Evolutionary conservation across 1,139 yeast species (phyloP), one percentile per base, ranked within the genome.

Genomic region (Williopsis jadinii): DNA sequence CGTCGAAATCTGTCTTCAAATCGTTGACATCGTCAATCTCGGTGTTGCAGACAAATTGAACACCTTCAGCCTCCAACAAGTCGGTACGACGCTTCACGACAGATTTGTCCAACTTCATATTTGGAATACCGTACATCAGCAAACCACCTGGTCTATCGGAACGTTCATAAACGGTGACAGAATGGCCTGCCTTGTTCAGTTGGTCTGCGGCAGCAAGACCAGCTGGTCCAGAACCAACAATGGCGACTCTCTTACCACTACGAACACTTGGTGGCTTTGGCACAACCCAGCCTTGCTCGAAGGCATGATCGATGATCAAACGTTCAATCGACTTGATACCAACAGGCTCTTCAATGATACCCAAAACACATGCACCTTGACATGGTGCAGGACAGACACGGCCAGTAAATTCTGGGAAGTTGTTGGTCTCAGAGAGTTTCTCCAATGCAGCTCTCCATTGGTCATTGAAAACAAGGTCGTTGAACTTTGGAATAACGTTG

Each of bases 321-420:
- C 95, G 84, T 68, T 92, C 98, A 54, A 92, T 84, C 29, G 95
- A 84, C 67, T 92, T 92, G 66, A 92, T 92, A 56, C 96, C 96
- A 52, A 92, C 98, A 26, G 98, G 95, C 48, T 88, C 95, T 55
- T 84, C 92, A 60, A 83, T 86, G 59, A 92, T 86, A 44, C 96
- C 97, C 58, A 92, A 75, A 37, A 88, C 95, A 75, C 98, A 92
- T 3, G 97, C 96, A 55, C 97, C 97, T 64, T 88, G 95, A 71
- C 98, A 92, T 52, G 98, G 98, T 51, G 98, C 98, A 31, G 98
- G 98, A 68, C 98, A 92, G 52, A 92, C 92, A 67, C 97, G 82
- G 50, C 97, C 96, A 46, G 97, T 92, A 60, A 92, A 90, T 68
- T 92, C 98, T 14, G 98, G 97, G 84, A 92, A 92, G 67, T 92